Conservation (phyloP, 108 stramenopile genomes). For the Skeletonema potamos region DNA sequence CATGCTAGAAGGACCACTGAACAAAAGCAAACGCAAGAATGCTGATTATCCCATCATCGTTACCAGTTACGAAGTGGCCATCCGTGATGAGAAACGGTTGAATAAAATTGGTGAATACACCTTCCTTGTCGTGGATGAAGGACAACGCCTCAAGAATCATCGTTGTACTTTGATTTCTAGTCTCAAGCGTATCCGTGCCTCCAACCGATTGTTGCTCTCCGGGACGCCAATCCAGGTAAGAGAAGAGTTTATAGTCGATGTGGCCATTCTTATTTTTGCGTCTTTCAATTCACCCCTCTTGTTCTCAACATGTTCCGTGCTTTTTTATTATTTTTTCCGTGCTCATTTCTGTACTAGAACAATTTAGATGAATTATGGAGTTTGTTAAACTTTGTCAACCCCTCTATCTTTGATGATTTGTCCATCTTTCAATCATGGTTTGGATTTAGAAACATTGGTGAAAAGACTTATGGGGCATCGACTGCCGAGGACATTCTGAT, state of each 20-base stretch:
- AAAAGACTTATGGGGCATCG: slow-evolving; percentile 82
- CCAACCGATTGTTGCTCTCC: slow-evolving; percentile 89
- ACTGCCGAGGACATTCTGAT: slow-evolving; percentile 85
- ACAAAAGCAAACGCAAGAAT: slow-evolving; percentile 57
- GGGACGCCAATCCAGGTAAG: slow-evolving; percentile 97
- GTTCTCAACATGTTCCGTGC: no score
- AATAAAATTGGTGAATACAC: slow-evolving; percentile 78
- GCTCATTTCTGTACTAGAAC: no score
- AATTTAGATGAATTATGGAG: slow-evolving; percentile 96
- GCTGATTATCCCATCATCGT: slow-evolving; percentile 87
- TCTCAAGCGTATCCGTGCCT: slow-evolving; percentile 84
- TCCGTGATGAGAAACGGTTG: slow-evolving; percentile 78
- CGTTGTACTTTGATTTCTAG: slow-evolving; percentile 90
- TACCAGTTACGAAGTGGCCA: slow-evolving; percentile 95
- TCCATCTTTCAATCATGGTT: slow-evolving; percentile 97
- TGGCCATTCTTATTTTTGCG: not conserved
- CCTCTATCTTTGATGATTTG: slow-evolving; percentile 97
- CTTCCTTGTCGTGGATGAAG: slow-evolving; percentile 97
- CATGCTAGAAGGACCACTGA: slow-evolving; percentile 70
- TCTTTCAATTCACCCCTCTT: not conserved
- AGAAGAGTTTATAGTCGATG: slow-evolving; percentile 31
- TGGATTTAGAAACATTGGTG: slow-evolving; percentile 96
- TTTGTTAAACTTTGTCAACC: slow-evolving; percentile 98
- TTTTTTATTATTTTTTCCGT: not conserved
- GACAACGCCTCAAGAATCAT: slow-evolving; percentile 97